phyloP scores from a whole-genome alignment of 2,329 filamentous ascomycete genomes.

The Lasiodiplodia gonubiensis region DNA sequence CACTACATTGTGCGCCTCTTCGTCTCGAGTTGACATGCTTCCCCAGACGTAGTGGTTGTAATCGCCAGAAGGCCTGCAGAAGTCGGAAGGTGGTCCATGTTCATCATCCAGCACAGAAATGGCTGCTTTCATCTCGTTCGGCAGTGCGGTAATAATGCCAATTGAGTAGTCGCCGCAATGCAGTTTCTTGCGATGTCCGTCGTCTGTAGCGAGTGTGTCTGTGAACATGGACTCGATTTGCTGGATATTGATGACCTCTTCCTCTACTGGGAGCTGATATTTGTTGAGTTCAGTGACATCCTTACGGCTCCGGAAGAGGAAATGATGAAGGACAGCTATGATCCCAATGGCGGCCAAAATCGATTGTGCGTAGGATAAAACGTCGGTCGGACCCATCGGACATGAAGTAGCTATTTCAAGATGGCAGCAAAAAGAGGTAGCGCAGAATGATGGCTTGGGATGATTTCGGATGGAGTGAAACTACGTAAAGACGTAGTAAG shows the following conservation, averaged over 20 bases:
- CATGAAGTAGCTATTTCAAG: too few relatives aligned
- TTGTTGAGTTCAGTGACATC: not conserved
- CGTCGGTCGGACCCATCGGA: not conserved
- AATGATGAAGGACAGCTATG: not conserved
- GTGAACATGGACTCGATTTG: too few relatives aligned
- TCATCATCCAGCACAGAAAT: not conserved
- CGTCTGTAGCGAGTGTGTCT: too few relatives aligned
- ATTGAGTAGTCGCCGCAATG: not conserved
- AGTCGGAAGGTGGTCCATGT: not conserved
- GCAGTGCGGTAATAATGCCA: not conserved
- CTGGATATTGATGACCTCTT: too few relatives aligned
- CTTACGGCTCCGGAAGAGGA: not conserved
- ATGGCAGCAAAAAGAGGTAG: too few relatives aligned
- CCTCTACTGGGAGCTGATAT: too few relatives aligned
- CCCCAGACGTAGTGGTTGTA: not conserved
- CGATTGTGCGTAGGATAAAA: not conserved
- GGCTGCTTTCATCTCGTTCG: not conserved
- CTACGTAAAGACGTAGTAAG: too few relatives aligned
- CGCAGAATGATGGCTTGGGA: too few relatives aligned
- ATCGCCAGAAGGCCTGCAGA: not conserved
- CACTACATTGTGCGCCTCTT: not conserved
- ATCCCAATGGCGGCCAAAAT: not conserved
- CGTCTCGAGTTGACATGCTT: not conserved
- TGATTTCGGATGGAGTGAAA: accelerated
- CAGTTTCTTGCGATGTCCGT: accelerated